Evolutionary conservation across 495 filamentous ascomycete genomes (phyloP), one percentile per base, ranked within the genome.

Genomic region (Xylaria telfairii): DNA sequence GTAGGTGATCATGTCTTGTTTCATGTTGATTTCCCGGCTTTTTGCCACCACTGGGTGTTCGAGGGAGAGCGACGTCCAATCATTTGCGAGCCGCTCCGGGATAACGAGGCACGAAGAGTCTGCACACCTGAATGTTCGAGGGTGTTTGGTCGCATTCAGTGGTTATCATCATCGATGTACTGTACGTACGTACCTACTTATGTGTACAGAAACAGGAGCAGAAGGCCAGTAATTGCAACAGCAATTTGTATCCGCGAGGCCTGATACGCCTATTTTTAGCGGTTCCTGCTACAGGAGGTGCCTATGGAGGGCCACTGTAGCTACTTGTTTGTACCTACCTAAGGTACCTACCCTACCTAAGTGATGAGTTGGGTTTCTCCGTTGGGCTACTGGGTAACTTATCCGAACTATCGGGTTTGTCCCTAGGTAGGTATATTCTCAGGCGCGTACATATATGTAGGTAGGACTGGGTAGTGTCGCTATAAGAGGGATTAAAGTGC

Each of bases 1-100:
- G 30, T 21, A 37, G 56, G 56, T 13, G 17, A 59, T 21, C 56
- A 59, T 59, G 56, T 59, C 56, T 59, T 59, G 32, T 59, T 59
- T 59, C 28, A 59, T 2, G 8, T 21, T 37, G 54, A 12, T 32
- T 59, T 34, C 9, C 30, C 54, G 54, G 30, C 32, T 37, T 30
- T 59, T 59, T 59, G 56, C 56, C 56, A 59, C 56, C 19, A 19
- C 30, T 37, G 28, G n/a, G 12, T 59, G 56, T 17, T 0, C 15
- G 0, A 30, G 30, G 19, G 5, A 32, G 30, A 59, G n/a, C 32
- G 17, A 37, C 37, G 2, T n/a, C 56, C 56, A 59, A 59, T 59
- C 30, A 59, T 37, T 37, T 37, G 1, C 0, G 56, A 12, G 32
- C 19, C 30, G 19, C n/a, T 37, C 32, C 6, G 37, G 12, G 17